Evolutionary conservation across 352 stramenopile genomes (phyloP).

Genomic region (Blastocystis sp.): DNA sequence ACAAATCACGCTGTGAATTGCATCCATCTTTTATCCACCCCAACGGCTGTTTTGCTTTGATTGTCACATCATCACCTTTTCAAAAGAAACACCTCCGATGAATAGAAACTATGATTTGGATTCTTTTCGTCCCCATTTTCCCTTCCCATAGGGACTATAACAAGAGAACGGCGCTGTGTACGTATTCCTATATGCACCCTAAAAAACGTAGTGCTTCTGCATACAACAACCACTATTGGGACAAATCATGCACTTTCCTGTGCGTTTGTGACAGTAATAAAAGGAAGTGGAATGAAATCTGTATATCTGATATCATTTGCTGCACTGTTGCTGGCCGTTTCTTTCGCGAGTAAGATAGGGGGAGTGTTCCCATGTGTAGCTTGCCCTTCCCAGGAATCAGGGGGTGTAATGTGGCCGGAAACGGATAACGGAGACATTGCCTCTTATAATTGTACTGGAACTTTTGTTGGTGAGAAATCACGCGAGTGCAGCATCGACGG

Average conservation of each 20-base stretch:
- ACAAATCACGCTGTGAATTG: no score
- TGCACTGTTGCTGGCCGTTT: conserved; percentile 9
- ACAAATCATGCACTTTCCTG: background rate
- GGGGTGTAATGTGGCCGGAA: conserved; percentile 11
- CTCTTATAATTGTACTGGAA: background rate
- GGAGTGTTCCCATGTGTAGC: background rate
- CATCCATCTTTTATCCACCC: no score
- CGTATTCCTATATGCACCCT: background rate
- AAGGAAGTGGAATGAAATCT: background rate
- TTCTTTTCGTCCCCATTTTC: no score
- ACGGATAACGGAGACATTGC: conserved; percentile 5
- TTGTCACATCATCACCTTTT: no score
- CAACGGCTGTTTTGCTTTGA: no score
- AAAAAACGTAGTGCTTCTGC: background rate
- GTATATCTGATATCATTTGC: conserved; percentile 38
- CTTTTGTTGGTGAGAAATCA: background rate
- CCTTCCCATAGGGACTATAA: no score
- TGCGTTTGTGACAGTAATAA: background rate
- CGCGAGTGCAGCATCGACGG: background rate
- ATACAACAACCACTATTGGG: background rate
- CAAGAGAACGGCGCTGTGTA: background rate
- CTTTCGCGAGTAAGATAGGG: background rate
- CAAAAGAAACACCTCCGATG: no score
- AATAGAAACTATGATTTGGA: no score
- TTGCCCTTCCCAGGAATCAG: background rate